Evolutionary conservation across 2,329 filamentous ascomycete genomes (phyloP).

Genomic region (Sporothrix brunneoviolacea): DNA sequence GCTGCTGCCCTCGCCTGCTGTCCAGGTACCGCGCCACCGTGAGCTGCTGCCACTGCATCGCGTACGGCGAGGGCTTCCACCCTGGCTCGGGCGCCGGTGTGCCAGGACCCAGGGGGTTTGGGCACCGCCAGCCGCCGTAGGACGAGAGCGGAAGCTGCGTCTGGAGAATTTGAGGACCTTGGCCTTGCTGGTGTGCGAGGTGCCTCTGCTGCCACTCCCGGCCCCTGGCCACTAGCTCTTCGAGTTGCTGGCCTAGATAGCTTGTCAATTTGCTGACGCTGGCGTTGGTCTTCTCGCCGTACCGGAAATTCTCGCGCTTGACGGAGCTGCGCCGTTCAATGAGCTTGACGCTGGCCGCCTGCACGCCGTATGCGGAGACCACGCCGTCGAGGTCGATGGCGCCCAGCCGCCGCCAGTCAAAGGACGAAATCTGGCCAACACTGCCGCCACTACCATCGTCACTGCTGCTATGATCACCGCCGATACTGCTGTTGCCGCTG

Average conservation of each 20-base stretch:
- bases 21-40: not conserved
- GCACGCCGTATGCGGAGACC: not conserved
- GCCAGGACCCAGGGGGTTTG: too few relatives aligned
- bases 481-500: too few relatives aligned
- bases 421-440: not conserved
- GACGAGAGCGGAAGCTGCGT: not conserved
- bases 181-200: too few relatives aligned
- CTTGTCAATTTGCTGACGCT: not conserved
- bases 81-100: not conserved
- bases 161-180: not conserved
- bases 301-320: not conserved
- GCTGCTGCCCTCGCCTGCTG: too few relatives aligned
- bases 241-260: not conserved
- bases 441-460: too few relatives aligned
- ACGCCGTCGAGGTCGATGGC: not conserved
- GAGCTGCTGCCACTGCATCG: not conserved
- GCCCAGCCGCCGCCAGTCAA: not conserved
- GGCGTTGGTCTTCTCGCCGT: not conserved
- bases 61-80: not conserved
- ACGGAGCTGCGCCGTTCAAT: not conserved
- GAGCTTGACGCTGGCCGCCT: not conserved
- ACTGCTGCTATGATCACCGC: too few relatives aligned
- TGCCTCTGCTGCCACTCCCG: not conserved
- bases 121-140: not conserved
- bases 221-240: not conserved